Evolutionary conservation across 108 stramenopile species (phyloP).

Genomic region (Nitzschia putrida): DNA sequence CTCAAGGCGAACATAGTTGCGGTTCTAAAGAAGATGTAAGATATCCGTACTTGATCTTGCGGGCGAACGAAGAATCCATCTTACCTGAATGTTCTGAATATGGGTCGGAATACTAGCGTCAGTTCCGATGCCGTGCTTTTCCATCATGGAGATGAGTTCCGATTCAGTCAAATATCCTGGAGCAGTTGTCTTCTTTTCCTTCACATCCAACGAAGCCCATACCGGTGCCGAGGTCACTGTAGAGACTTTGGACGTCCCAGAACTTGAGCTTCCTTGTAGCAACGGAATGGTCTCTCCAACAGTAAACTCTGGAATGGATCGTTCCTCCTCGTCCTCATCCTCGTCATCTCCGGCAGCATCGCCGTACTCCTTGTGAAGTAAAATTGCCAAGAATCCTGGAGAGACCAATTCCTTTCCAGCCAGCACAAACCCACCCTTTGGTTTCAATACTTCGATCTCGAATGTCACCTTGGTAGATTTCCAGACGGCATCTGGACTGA

Average conservation of each 20-base stretch:
- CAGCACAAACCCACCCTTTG: conserved; percentile 72
- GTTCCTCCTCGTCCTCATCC: conserved; percentile 76
- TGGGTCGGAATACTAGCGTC: conserved; percentile 85
- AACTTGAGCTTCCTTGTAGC: conserved; percentile 28
- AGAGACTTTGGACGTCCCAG: conserved; percentile 47
- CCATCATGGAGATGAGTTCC: conserved; percentile 88
- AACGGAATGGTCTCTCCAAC: conserved; percentile 68
- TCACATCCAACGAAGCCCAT: conserved; percentile 70
- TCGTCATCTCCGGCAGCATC: conserved; percentile 63
- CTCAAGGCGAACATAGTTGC: conserved; percentile 84
- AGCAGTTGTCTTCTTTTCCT: conserved; percentile 85
- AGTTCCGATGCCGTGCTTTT: conserved; percentile 88
- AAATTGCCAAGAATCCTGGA: conserved; percentile 81
- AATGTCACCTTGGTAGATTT: conserved; percentile 70
- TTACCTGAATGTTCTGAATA: conserved; percentile 81
- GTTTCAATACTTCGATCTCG: conserved; percentile 65
- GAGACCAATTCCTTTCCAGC: conserved; percentile 73
- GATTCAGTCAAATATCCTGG: conserved; percentile 87
- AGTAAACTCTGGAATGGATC: conserved; percentile 73
- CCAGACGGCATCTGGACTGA: conserved; percentile 88
- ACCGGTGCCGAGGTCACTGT: conserved; percentile 47
- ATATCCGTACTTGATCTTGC: background rate
- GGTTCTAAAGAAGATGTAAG: conserved; percentile 29
- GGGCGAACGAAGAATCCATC: background rate
- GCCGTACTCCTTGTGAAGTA: conserved; percentile 80